These are phyloP conservation scores for Talaromyces funiculosus DNA, from an alignment of 2,329 filamentous ascomycete species.

Conservation along the genomic window DNA sequence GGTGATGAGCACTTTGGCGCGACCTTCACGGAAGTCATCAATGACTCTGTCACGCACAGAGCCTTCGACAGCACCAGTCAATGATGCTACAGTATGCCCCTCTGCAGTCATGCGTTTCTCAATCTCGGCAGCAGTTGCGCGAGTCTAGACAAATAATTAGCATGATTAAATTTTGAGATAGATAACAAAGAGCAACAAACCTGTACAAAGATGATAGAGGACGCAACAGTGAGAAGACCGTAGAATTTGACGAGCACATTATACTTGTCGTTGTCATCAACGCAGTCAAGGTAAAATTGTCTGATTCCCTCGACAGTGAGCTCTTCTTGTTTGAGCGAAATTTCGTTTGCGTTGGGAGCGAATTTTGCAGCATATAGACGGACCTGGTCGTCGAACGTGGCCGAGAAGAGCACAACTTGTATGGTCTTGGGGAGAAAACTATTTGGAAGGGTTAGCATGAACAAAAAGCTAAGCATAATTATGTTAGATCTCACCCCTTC, in stretches of 20 bases:
- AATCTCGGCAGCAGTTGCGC: slow-evolving; percentile 78
- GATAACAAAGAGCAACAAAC: slow-evolving; percentile 43
- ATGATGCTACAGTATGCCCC: slow-evolving; percentile 83
- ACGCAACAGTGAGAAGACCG: slow-evolving; percentile 90
- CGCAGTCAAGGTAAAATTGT: slow-evolving; percentile 95
- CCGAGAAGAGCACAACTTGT: slow-evolving; percentile 94
- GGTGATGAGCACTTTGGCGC: slow-evolving; percentile 93
- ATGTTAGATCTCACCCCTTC: slow-evolving; percentile 55
- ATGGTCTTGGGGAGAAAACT: slow-evolving; percentile 67
- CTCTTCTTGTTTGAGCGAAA: slow-evolving; percentile 83
- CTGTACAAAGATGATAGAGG: slow-evolving; percentile 96
- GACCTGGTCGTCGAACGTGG: slow-evolving; percentile 84
- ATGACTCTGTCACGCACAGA: slow-evolving; percentile 76
- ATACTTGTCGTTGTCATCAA: slow-evolving; percentile 76
- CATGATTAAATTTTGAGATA: neutral
- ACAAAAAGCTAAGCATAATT: neutral
- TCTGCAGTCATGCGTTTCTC: slow-evolving; percentile 79
- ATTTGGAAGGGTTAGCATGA: slow-evolving; percentile 29
- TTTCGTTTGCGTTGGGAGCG: slow-evolving; percentile 76
- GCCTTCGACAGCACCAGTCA: slow-evolving; percentile 85
- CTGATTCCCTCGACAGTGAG: slow-evolving; percentile 96
- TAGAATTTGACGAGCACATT: slow-evolving; percentile 86
- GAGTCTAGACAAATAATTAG: slow-evolving; percentile 54
- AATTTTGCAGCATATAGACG: slow-evolving; percentile 77
- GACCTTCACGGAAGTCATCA: slow-evolving; percentile 76